A percentile compares a stretch with the other conserved stretches of the same genome.
These are phyloP conservation scores for Massariosphaeria phaeospora DNA, from an alignment of 495 filamentous ascomycete genomes.

Conservation along the genomic window DNA sequence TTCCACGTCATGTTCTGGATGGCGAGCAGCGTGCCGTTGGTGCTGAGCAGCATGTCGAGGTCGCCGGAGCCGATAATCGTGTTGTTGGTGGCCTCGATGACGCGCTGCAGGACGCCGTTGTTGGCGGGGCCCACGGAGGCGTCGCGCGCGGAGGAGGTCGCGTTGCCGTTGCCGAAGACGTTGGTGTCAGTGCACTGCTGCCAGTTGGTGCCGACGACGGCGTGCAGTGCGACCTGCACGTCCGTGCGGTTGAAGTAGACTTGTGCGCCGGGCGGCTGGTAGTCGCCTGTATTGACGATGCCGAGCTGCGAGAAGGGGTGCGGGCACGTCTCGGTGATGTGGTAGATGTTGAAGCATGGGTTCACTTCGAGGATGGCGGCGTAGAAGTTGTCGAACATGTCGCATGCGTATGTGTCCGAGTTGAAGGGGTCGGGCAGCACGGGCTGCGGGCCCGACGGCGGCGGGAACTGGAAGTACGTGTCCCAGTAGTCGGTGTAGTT, in stretches of 20 bases:
- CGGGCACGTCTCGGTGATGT: constrained; percentile 69
- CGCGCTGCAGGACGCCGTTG: constrained; percentile 26
- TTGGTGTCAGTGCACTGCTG: constrained; percentile 49
- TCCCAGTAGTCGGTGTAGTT: constrained; percentile 61
- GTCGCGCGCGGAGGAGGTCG: constrained; percentile 2
- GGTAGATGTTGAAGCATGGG: constrained; percentile 78
- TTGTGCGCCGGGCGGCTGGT: constrained; percentile 43
- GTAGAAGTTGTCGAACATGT: constrained; percentile 54
- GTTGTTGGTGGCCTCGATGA: constrained; percentile 35
- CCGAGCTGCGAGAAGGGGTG: constrained; percentile 68
- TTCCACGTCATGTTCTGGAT: constrained; percentile 86
- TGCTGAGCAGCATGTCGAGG: constrained; percentile 56
- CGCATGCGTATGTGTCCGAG: constrained; percentile 43
- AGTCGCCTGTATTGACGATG: constrained; percentile 54
- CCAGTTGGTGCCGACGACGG: constrained; percentile 54
- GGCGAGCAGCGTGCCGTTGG: constrained; percentile 62
- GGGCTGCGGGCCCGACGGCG: constrained; percentile 52
- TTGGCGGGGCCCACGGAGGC: constrained; percentile 16
- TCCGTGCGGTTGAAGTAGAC: constrained; percentile 76
- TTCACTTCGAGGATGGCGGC: constrained; percentile 57
- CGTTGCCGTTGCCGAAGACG: constrained; percentile 50
- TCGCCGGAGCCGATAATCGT: constrained; percentile 58
- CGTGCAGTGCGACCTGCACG: constrained; percentile 59
- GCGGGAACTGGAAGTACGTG: constrained; percentile 63
- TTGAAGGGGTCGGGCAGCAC: constrained; percentile 35